phyloP scores from a whole-genome alignment of 352 stramenopile species.

The Globisporangium solare region DNA sequence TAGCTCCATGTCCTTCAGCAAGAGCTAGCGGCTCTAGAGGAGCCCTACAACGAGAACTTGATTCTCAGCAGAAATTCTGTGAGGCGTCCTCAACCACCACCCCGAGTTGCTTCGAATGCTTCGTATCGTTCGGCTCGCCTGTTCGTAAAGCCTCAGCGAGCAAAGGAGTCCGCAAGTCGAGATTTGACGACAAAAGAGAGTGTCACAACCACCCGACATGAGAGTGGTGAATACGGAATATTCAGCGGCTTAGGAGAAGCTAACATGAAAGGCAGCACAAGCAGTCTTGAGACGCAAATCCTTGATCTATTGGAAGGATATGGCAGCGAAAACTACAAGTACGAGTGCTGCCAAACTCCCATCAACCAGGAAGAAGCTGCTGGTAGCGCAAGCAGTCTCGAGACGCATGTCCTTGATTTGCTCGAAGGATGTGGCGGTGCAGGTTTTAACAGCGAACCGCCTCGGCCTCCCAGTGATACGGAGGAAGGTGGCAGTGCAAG shows the following conservation, averaged over 20 bases:
- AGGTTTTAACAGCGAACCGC: too few species aligned
- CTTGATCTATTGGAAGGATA: too few species aligned
- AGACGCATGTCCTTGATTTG: slow-evolving; percentile 11
- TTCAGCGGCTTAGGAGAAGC: not conserved
- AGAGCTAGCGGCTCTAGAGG: slow-evolving; percentile 12
- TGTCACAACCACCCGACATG: not conserved
- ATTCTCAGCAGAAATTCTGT: not conserved
- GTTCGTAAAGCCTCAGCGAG: not conserved
- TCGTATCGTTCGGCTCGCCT: slow-evolving; percentile 9
- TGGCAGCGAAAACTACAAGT: too few species aligned
- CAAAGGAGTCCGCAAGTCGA: not conserved
- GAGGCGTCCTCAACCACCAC: slow-evolving; percentile 15
- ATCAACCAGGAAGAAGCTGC: too few species aligned
- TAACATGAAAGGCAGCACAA: slow-evolving; percentile 10
- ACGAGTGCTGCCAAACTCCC: too few species aligned
- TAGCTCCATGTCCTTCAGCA: slow-evolving; percentile 33
- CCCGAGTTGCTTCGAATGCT: not conserved
- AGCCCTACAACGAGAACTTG: not conserved
- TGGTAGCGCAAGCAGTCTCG: too few species aligned
- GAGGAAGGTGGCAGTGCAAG: too few species aligned
- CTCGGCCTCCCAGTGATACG: too few species aligned
- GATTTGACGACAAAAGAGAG: not conserved
- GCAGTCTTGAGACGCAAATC: slow-evolving; percentile 27
- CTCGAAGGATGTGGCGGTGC: slow-evolving; percentile 1
- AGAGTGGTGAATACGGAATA: too few species aligned